Percentiles rank a stretch among this genome's conserved stretches.
Conservation (phyloP, 2,329 filamentous ascomycete genomes). For the Venturia effusa region DNA sequence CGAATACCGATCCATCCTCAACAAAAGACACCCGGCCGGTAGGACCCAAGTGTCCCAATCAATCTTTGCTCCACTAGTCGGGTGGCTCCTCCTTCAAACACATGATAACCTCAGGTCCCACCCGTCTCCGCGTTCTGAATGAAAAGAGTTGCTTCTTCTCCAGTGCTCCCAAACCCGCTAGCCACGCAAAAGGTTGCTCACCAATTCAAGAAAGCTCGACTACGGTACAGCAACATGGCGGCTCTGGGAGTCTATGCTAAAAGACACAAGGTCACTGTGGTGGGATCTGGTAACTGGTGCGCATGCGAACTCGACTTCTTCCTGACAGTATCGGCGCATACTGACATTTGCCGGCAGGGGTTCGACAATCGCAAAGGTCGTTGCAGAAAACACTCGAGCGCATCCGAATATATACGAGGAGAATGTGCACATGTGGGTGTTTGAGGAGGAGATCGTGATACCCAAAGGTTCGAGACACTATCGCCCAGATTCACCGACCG, state of each 20-base stretch:
- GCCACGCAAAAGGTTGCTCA: not conserved
- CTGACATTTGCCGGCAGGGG: slow-evolving; percentile 47
- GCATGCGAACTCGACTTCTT: slow-evolving; percentile 15
- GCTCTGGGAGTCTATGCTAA: slow-evolving; percentile 26
- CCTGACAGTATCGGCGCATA: not conserved
- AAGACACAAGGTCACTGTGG: slow-evolving; percentile 86
- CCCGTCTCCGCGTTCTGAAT: not conserved
- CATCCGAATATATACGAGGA: slow-evolving; percentile 74
- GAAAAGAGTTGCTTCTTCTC: not conserved
- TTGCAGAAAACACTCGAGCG: slow-evolving; percentile 79
- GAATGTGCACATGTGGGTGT: slow-evolving; percentile 98
- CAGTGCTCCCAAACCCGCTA: not conserved
- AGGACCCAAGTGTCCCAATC: not conserved
- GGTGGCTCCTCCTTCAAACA: not conserved
- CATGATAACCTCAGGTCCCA: not conserved
- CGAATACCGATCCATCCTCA: not conserved
- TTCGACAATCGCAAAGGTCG: slow-evolving; percentile 92
- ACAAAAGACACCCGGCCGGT: not conserved
- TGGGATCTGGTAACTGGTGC: slow-evolving; percentile 95
- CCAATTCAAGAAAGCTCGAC: slow-evolving; percentile 1
- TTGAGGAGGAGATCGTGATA: slow-evolving; percentile 77
- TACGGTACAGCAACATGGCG: slow-evolving; percentile 6
- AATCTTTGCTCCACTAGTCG: not conserved
- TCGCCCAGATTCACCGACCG: slow-evolving; percentile 45
- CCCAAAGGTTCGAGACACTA: slow-evolving; percentile 63